Base-by-base conservation (phyloP, 1,139 yeast species). In the Magnusiomyces suaveolens region DNA sequence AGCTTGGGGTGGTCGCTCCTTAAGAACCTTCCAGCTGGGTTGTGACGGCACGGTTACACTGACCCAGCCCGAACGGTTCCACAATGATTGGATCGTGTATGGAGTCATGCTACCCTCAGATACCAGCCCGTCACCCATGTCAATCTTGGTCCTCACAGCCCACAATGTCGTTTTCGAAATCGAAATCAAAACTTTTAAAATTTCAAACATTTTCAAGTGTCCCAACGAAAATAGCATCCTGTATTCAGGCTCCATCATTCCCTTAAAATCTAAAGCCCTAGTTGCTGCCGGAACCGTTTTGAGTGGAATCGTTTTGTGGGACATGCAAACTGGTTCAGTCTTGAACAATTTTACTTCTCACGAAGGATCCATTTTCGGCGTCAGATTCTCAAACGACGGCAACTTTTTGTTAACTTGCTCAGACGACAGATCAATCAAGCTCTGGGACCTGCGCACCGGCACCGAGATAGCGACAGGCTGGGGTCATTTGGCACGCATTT, bases 401-500 rank as follows among this genome's bases (percentile, higher is more conserved):
- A 67, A 72, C 51, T 75, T 72, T 55, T 71, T 87, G 6, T 80
- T 84, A 0, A 82, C 94, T 44, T 92, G 98, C 66, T 90, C 97
- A 0, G 97, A 92, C 67, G 98, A 92, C 65, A 75, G 98, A 59
- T 86, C 96, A 0, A 81, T 92, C 52, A 83, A 84, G 55, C 67
- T 92, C 12, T 90, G 90, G 82, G 81, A 80, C 60, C 71, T 83
- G 59, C 62, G 65, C 4, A 50, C 63, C 2, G 92, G 94, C 0
- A 61, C 71, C 6, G 70, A 82, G 36, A 60, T 86, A 41, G 84
- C 92, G 1, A 79, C 82, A 43, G 97, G 96, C 0, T 92, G 97
- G 97, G 97, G 97, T 18, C 98, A 92, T 66, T 84, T 87, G 2
- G 90, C 97, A 0, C 78, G 98, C 65, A 89, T 92, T 47, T 92